Conservation (phyloP, 495 filamentous ascomycete species). For the Lasiosphaeria miniovina region DNA sequence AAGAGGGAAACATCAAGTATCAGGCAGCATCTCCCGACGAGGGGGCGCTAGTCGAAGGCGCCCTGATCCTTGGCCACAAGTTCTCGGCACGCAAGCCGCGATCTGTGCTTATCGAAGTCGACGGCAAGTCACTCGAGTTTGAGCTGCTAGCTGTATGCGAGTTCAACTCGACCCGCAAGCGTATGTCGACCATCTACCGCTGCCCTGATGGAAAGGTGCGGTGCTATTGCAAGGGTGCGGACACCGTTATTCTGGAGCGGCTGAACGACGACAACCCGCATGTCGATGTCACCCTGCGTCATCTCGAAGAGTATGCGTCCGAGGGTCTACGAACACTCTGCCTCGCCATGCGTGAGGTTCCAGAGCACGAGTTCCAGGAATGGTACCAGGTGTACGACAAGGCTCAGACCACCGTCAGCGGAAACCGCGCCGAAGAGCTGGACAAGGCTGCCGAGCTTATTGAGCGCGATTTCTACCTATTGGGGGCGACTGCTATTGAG, state of each 20-base stretch:
- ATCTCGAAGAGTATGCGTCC: conserved; percentile 96
- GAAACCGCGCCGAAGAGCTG: conserved; percentile 88
- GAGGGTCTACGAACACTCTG: conserved; percentile 95
- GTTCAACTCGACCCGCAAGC: conserved; percentile 96
- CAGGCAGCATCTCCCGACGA: conserved; percentile 98
- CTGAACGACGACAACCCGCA: conserved; percentile 75
- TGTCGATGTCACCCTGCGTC: conserved; percentile 81
- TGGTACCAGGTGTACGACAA: conserved; percentile 88
- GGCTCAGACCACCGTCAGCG: conserved; percentile 85
- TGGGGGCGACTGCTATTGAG: conserved; percentile 97
- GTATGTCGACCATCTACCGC: conserved; percentile 96
- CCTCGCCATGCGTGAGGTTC: conserved; percentile 89
- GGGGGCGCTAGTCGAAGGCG: conserved; percentile 92
- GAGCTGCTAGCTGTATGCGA: conserved; percentile 95
- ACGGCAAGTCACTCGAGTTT: conserved; percentile 71
- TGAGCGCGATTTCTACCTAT: conserved; percentile 83
- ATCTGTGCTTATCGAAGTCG: conserved; percentile 74
- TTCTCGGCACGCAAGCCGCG: conserved; percentile 89
- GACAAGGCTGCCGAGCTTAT: conserved; percentile 97
- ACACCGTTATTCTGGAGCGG: conserved; percentile 94
- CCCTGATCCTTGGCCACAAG: conserved; percentile 76
- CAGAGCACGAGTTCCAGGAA: conserved; percentile 84
- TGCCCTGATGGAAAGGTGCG: conserved; percentile 95
- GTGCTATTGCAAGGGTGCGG: conserved; percentile 93
- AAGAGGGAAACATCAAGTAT: conserved; percentile 84